These are phyloP conservation scores for Albizia julibrissin DNA, from an alignment of 306 rosid species.

Conservation along the genomic window DNA sequence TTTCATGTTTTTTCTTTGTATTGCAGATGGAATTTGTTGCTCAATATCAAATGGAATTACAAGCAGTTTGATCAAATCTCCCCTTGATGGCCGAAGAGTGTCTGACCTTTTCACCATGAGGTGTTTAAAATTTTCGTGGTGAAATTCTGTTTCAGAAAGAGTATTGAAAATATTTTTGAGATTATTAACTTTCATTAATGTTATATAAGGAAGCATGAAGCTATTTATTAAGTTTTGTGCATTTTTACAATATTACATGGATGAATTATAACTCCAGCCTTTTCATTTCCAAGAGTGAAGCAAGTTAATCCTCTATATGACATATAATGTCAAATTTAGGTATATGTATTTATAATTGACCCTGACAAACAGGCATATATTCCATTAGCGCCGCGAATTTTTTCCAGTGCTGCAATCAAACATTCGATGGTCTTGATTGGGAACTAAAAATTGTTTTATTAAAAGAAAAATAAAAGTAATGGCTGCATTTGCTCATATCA, in stretches of 20 bases:
- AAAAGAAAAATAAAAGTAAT: background rate
- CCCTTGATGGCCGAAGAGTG: conserved; percentile 57
- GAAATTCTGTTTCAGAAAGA: conserved; percentile 16
- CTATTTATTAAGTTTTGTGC: background rate
- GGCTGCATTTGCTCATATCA: conserved; percentile 8
- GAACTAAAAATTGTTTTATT: background rate
- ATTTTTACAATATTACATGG: background rate
- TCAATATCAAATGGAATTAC: conserved; percentile 52
- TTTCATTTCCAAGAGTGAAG: conserved; percentile 5
- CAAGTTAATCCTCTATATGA: conserved; percentile 16
- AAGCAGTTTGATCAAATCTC: conserved; percentile 52
- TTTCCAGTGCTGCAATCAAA: conserved; percentile 24
- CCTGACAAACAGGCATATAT: background rate
- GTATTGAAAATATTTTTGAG: conserved; percentile 11
- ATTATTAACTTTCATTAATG: conserved; percentile 26
- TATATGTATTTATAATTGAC: background rate
- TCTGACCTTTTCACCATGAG: conserved; percentile 52
- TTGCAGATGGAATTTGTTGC: conserved; percentile 69
- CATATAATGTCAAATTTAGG: background rate
- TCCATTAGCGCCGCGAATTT: background rate
- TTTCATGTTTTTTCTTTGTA: conserved; percentile 43
- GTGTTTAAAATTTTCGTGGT: conserved; percentile 38
- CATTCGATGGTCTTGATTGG: conserved; percentile 18
- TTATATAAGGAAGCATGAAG: conserved; percentile 8
- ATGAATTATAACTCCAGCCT: background rate